Conservation (phyloP, 345 rosid genomes). For the Arabidopsis arenosa region DNA sequence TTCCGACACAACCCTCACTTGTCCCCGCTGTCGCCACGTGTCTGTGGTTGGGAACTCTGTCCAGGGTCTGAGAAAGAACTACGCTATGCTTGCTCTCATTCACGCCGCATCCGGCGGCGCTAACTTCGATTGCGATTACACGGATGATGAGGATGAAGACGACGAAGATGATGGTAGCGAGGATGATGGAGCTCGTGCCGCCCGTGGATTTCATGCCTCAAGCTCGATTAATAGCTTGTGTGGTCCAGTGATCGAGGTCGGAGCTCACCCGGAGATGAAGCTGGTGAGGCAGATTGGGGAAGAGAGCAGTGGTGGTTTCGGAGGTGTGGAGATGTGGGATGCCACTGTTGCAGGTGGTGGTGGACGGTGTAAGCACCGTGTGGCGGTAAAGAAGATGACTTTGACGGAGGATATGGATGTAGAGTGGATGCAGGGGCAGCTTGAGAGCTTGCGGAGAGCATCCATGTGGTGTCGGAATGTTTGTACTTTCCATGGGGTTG, state of each 20-base stretch:
- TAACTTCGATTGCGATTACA: constrained; percentile 70
- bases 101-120: constrained; percentile 52
- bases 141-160: constrained; percentile 73
- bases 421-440: constrained; percentile 83
- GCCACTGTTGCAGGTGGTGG: constrained; percentile 58
- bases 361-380: constrained; percentile 66
- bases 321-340: constrained; percentile 80
- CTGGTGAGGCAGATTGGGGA: constrained; percentile 68
- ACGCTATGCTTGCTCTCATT: constrained; percentile 76
- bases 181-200: constrained; percentile 48
- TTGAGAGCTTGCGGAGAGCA: constrained; percentile 69
- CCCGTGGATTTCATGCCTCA: constrained; percentile 62
- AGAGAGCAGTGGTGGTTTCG: constrained; percentile 50
- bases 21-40: constrained; percentile 94
- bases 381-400: constrained; percentile 76
- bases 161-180: constrained; percentile 41
- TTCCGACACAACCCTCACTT: constrained; percentile 70
- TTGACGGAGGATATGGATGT: constrained; percentile 73
- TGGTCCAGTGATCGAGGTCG: constrained; percentile 80
- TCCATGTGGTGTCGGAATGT: constrained; percentile 98
- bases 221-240: constrained; percentile 60
- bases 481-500: constrained; percentile 86
- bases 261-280: constrained; percentile 72
- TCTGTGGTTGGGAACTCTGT: constrained; percentile 95
- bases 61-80: constrained; percentile 82